phyloP scores from a whole-genome alignment of 2,329 filamentous ascomycete species.

The Phialocephala sp. region DNA sequence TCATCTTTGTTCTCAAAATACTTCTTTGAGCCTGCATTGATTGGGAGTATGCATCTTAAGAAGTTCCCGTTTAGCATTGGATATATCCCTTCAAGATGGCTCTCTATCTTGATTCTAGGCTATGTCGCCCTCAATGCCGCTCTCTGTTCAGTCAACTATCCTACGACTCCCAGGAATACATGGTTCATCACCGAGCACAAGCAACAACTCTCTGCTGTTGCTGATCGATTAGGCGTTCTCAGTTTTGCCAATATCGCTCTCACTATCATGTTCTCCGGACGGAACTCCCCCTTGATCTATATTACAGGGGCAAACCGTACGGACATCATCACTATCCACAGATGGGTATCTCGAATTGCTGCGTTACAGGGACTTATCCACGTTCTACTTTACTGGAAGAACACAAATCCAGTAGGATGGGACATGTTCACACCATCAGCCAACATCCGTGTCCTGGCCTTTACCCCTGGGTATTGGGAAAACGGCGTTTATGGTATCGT shows the following conservation, averaged over 20 bases:
- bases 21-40: slow-evolving; percentile 40
- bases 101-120: slow-evolving; percentile 48
- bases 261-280: slow-evolving; percentile 21
- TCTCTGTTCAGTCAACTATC: slow-evolving; percentile 16
- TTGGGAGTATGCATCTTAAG: slow-evolving; percentile 43
- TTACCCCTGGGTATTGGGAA: slow-evolving; percentile 47
- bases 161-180: slow-evolving; percentile 4
- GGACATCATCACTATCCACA: slow-evolving; percentile 49
- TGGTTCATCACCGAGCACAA: slow-evolving; percentile 4
- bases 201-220: slow-evolving; percentile 9
- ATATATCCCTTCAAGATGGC: slow-evolving; percentile 43
- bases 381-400: slow-evolving; percentile 38
- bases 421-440: slow-evolving; percentile 40
- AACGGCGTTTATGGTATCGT: slow-evolving; percentile 52
- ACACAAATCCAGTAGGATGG: slow-evolving; percentile 5
- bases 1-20: slow-evolving; percentile 5
- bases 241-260: slow-evolving; percentile 23
- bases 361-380: slow-evolving; percentile 54
- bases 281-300: slow-evolving; percentile 25
- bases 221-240: slow-evolving; percentile 24
- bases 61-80: slow-evolving; percentile 44
- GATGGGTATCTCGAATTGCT: slow-evolving; percentile 53
- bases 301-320: slow-evolving; percentile 17
- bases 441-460: slow-evolving; percentile 39
- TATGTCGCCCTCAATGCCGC: slow-evolving; percentile 48